Evolutionary conservation across 176 grass and related monocot species (phyloP).

Genomic region (Thinopyrum elongatum): DNA sequence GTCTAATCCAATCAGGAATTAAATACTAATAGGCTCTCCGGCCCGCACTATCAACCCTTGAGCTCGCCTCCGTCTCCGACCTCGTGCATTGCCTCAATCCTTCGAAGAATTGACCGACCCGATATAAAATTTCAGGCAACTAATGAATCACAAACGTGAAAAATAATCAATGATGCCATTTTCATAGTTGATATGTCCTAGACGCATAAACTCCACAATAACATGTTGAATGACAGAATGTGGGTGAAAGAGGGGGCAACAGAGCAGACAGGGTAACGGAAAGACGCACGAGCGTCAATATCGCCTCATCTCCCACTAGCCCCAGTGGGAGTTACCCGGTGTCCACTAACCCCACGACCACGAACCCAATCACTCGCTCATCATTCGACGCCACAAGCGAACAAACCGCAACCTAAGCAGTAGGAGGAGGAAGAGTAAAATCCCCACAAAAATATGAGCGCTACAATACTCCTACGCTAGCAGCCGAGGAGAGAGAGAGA

Average conservation of each 20-base stretch:
- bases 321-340: conserved; percentile 44
- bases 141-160: no score
- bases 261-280: not conserved
- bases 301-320: conserved; percentile 46
- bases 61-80: no score
- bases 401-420: conserved; percentile 2
- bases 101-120: no score
- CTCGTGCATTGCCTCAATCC: no score
- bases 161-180: no score
- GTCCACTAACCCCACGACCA: conserved; percentile 37
- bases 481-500: not conserved
- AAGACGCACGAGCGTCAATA: conserved; percentile 13
- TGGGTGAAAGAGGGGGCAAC: not conserved
- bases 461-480: not conserved
- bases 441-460: conserved; percentile 3
- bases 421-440: not conserved
- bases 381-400: conserved; percentile 34
- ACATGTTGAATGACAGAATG: not conserved
- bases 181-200: no score
- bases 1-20: no score
- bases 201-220: no score
- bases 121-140: no score
- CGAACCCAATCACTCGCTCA: conserved; percentile 39
- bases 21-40: no score
- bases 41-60: no score